phyloP scores from a whole-genome alignment of 208 protist genomes.

The Crithidia bombi region DNA sequence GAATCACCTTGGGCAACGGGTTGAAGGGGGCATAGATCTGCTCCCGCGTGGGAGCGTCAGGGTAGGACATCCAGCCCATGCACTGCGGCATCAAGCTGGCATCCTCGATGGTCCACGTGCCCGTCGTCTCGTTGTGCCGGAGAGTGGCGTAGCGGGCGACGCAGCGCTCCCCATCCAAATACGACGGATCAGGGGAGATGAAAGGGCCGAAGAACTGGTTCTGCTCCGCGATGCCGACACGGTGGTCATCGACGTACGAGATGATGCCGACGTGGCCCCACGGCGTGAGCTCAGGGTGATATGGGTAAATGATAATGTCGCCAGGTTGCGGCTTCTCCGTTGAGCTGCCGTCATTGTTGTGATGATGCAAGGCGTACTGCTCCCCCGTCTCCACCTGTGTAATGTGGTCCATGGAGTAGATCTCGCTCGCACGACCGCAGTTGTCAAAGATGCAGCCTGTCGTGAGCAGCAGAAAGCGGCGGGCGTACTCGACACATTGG shows the following conservation, averaged over 20 bases:
- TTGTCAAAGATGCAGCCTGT: slow-evolving; percentile 74
- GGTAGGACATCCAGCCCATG: slow-evolving; percentile 72
- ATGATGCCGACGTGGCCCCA: slow-evolving; percentile 82
- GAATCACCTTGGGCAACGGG: slow-evolving; percentile 41
- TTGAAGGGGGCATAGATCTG: slow-evolving; percentile 52
- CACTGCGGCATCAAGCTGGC: slow-evolving; percentile 27
- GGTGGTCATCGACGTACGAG: slow-evolving; percentile 66
- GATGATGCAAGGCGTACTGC: slow-evolving; percentile 45
- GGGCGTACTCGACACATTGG: slow-evolving; percentile 84
- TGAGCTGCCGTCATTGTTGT: slow-evolving; percentile 54
- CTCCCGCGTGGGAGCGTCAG: slow-evolving; percentile 41
- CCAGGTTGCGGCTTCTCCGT: slow-evolving; percentile 48
- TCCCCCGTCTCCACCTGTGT: slow-evolving; percentile 67
- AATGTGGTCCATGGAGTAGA: slow-evolving; percentile 69
- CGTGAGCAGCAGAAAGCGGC: slow-evolving; percentile 74
- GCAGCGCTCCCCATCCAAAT: slow-evolving; percentile 69
- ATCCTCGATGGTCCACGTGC: slow-evolving; percentile 53
- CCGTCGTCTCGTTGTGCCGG: slow-evolving; percentile 27
- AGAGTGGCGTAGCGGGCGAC: slow-evolving; percentile 60
- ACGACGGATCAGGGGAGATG: slow-evolving; percentile 47
- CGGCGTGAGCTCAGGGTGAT: slow-evolving; percentile 48
- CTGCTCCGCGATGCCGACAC: slow-evolving; percentile 79
- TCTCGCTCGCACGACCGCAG: slow-evolving; percentile 69
- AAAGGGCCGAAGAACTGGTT: slow-evolving; percentile 70
- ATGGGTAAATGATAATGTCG: slow-evolving; percentile 78